Evolutionary conservation across 2,329 filamentous ascomycete genomes (phyloP).

Genomic region (Aplosporella prunicola): DNA sequence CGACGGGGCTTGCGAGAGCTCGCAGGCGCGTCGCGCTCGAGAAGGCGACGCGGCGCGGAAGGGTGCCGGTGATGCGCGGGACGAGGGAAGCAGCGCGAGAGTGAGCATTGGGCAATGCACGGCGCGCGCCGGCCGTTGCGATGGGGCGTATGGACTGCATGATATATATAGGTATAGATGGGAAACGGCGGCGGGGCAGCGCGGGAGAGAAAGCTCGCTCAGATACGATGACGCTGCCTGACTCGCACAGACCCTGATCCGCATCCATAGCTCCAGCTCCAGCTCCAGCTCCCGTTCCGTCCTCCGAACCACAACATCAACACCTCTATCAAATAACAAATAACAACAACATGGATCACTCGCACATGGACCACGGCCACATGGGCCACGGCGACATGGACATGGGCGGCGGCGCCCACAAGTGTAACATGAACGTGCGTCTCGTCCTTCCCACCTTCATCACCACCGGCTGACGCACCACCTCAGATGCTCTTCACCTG

Average conservation of each 20-base stretch:
- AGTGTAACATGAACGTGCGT: conserved; percentile 87
- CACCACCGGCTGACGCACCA: background rate
- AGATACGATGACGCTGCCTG: too few relatives aligned
- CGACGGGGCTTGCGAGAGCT: conserved; percentile 20
- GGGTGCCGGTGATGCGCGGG: background rate
- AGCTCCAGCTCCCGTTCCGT: too few relatives aligned
- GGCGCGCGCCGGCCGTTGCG: conserved; percentile 1
- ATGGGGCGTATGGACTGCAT: background rate
- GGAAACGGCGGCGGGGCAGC: background rate
- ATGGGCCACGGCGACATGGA: conserved; percentile 48
- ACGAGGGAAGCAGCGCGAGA: background rate
- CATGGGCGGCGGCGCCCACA: conserved; percentile 42
- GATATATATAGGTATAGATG: too few relatives aligned
- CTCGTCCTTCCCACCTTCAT: conserved; percentile 3
- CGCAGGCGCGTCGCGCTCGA: conserved; percentile 1
- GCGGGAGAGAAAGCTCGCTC: too few relatives aligned
- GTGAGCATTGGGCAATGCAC: too few relatives aligned
- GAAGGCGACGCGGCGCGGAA: conserved; percentile 1
- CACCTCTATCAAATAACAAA: background rate
- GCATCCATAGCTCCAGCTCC: too few relatives aligned
- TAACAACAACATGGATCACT: conserved; percentile 17
- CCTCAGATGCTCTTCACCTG: conserved; percentile 94
- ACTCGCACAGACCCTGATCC: too few relatives aligned
- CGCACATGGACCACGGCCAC: conserved; percentile 43
- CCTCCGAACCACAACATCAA: conserved; percentile 1